phyloP scores from a whole-genome alignment of 2,329 filamentous ascomycete genomes.

The Paraconiothyrium brasiliense region DNA sequence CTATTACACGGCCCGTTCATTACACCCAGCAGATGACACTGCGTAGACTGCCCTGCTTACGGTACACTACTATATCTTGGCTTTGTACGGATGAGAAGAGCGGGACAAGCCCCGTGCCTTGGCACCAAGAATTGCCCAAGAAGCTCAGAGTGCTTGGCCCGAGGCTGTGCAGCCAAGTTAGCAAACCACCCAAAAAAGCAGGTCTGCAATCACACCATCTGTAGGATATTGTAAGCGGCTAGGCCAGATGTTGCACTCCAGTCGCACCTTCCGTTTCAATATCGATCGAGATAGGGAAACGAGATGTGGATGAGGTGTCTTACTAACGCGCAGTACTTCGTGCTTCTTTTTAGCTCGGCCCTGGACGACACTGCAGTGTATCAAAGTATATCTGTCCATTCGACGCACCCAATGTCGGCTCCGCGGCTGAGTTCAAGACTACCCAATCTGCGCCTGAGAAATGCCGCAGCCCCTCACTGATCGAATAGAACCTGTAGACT shows the following conservation, averaged over 20 bases:
- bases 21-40: neutral
- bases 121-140: slow-evolving; percentile 14
- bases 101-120: slow-evolving; percentile 14
- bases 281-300: neutral
- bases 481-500: neutral
- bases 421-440: neutral
- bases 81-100: neutral
- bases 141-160: slow-evolving; percentile 10
- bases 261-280: slow-evolving; percentile 3
- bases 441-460: neutral
- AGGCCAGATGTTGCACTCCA: neutral
- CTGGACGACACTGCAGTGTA: no score
- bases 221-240: neutral
- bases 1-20: neutral
- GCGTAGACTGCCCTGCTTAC: neutral
- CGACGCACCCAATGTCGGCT: neutral
- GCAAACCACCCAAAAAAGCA: neutral
- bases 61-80: neutral
- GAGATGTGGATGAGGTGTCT: neutral
- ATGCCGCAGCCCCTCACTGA: neutral
- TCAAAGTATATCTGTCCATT: neutral
- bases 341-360: no score
- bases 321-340: neutral
- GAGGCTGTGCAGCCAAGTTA: slow-evolving; percentile 11
- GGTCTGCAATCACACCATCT: slow-evolving; percentile 8